Base-by-base conservation (phyloP, 2,329 filamentous ascomycete species). In the Xylariaceae sp. region DNA sequence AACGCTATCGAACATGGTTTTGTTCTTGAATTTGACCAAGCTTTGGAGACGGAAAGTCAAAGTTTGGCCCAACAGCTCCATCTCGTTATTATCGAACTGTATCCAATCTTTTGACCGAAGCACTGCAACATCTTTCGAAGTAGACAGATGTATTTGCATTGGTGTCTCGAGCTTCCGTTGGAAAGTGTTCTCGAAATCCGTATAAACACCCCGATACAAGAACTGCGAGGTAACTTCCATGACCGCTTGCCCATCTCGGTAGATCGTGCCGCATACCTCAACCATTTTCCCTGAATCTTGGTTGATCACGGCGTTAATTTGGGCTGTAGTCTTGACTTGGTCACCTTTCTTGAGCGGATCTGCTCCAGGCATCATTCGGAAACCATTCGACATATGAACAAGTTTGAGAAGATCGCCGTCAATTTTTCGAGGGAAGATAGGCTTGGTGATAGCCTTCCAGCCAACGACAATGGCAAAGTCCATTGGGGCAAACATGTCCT, bases 161-260 rank as follows among this genome's bases (percentile, higher is more conserved):
- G 92, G 91, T 1, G 88, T 95, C 73, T 98, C 93, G 6, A 84
- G 81, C 79, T 96, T 97, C 65, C 93, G 87, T 72, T 97, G 91
- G 83, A 98, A 98, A 6, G 94, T 98, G 72, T 95, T 98, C 72
- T 96, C 87, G 59, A 82, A 98, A 67, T 98, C 94, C 45, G 80
- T 86, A 72, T 98, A 98, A 22, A 78, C 77, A 45, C 93, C 93
- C 40, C 94, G 86, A 76, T 98, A 98, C 61, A 98, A 69, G 79
- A 98, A 98, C 68, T 98, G 93, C 52, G 90, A 96, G 11, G 91
- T 97, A 22, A 98, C 93, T 65, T 98, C 90, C 93, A 98, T 98
- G 52, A 98, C 89, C 5, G 90, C 77, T 66, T 87, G 69, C 21
- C 86, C 86, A 43, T 91, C 82, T 35, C 93, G 86, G 43, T 80